These are phyloP conservation scores for Phanerodontia chrysosporium DNA, from an alignment of 768 basidiomycete species.

Conservation along the genomic window DNA sequence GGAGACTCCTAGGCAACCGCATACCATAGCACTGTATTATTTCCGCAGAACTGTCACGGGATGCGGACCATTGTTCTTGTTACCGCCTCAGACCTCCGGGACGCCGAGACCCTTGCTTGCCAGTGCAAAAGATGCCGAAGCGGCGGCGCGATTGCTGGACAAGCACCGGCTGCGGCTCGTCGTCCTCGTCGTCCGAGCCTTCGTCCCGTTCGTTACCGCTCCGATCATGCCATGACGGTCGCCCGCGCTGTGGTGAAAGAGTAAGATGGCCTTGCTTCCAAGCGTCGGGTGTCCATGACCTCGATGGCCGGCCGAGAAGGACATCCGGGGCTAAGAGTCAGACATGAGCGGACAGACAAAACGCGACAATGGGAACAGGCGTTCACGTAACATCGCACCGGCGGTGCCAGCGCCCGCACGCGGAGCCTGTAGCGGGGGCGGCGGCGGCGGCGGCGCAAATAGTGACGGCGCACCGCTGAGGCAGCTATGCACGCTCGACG, in stretches of 20 bases:
- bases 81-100: neutral
- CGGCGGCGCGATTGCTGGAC: constrained; percentile 17
- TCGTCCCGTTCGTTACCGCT: neutral
- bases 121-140: constrained; percentile 37
- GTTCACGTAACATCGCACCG: constrained; percentile 8
- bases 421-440: too few species aligned
- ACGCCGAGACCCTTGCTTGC: constrained; percentile 17
- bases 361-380: neutral
- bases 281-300: neutral
- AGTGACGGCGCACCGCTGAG: constrained; percentile 12
- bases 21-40: too few species aligned
- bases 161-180: constrained; percentile 11
- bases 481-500: constrained; percentile 25
- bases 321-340: constrained; percentile 7
- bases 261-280: neutral
- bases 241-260: neutral
- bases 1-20: too few species aligned
- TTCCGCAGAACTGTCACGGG: too few species aligned
- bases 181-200: constrained; percentile 9
- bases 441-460: neutral
- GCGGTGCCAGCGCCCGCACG: neutral
- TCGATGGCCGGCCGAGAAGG: neutral
- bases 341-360: neutral
- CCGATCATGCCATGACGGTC: neutral
- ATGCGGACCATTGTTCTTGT: too few species aligned